Base-by-base conservation (phyloP, 345 rosid species). In the Eucalyptus regnans region DNA sequence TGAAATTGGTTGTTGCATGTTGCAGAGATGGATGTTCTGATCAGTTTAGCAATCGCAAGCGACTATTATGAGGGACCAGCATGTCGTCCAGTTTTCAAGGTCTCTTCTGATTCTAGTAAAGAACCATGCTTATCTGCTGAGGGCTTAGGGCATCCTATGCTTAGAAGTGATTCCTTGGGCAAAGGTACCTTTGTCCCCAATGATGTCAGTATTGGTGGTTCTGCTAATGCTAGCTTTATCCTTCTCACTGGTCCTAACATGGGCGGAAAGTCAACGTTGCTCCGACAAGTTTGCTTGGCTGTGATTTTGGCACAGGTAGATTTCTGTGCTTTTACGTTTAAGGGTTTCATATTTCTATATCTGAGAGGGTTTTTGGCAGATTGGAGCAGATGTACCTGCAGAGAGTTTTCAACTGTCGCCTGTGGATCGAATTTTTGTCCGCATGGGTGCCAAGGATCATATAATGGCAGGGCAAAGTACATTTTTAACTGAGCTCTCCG, bases 241-340 rank as follows among this genome's bases (percentile, higher is more conserved):
- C 98, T 98, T 88, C 99, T 98, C 86, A 96, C 99, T 33, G 99
- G 99, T 92, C 99, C 99, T 87, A 98, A 98, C 91, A 98, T 98
- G 99, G 99, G 99, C 90, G 99, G 99, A 89, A 98, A 98, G 92
- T 98, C 99, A 86, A 98, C 99, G 87, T 97, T 98, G 91, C 98
- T 98, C 90, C 99, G 99, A 54, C 99, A 98, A 94, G 97, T 97
- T 91, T 97, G 99, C 94, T 92, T 98, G 92, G 94, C 98, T 88
- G 95, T 95, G 87, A 95, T 98, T 92, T 91, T 98, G 90, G 98
- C 99, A 84, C 99, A 97, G 97, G 99, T 98, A 92, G 91, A 51
- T 16, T 79, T 89, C 88, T 58, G 46, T 27, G 88, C 62, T 87
- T 56, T 46, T 56, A 50, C 86, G 43, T 60, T 89, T 66, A 87